Evolutionary conservation across 2,329 filamentous ascomycete species (phyloP), one percentile per base, ranked within the genome.

Genomic region (Bipolaris cookei): DNA sequence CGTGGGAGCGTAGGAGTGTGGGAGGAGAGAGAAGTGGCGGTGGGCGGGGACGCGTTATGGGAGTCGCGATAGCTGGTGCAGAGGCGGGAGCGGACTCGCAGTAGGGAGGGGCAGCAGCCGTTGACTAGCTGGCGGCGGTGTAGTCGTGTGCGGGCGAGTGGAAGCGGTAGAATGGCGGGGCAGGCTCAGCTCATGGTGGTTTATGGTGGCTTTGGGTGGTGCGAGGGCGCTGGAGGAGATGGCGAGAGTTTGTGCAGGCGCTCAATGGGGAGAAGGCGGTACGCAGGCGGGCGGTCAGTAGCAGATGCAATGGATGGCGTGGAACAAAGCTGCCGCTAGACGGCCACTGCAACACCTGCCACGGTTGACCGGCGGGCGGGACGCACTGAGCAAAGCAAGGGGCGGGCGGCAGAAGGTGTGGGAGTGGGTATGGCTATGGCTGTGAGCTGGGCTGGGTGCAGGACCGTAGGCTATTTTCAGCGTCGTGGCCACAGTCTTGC

Each of bases 121-220:
- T 20, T 10, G 37, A 30, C 5, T 25, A 20, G 37, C 39, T 41
- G 16, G 46, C 23, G 34, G 35, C 18, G 21, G 39, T 34, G 38
- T 18, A 20, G 28, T 35, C 39, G 56, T 48, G 59, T 43, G 48
- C 55, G 46, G 58, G 28, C 28, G 10, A 13, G 28, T 30, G 28
- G 28, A 30, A 30, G 28, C 28, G 54, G 59, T 54, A 50, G 61
- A 65, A 51, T 47, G 45, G 59, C 62, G 49, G 43, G 51, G 58
- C 59, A 50, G 42, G 43, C 63, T 66, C 63, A 69, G 66, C 66
- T 64, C 67, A 69, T 69, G 35, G 57, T 63, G 64, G 47, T 46
- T n/a, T 34, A 28, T 20, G 43, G 50, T 13, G 39, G 14, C 6
- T 30, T 30, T 30, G 28, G 35, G 37, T 46, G 11, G 39, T n/a